Conservation (phyloP, 805 yeast species). For the Nakazawaea ambrosiae region DNA sequence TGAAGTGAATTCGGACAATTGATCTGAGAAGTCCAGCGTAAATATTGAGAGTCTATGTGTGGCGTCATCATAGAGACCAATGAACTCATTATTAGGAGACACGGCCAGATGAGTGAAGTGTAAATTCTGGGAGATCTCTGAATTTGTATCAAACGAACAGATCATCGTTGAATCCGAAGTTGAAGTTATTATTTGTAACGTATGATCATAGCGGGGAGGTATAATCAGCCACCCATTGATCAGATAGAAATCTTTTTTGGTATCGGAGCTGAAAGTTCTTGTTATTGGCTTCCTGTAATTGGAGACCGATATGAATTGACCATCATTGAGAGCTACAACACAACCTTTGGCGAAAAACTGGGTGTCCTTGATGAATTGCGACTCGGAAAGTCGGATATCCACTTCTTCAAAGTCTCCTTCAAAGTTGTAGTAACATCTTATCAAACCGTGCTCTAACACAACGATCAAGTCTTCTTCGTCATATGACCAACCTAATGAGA, state of each 20-base stretch:
- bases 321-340: slow-evolving; percentile 32
- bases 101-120: slow-evolving; percentile 33
- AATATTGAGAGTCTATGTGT: slow-evolving; percentile 45
- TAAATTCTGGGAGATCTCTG: slow-evolving; percentile 14
- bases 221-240: slow-evolving; percentile 10
- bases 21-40: slow-evolving; percentile 37
- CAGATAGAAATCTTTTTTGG: slow-evolving; percentile 11
- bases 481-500: slow-evolving; percentile 44
- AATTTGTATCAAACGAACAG: not conserved
- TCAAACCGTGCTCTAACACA: slow-evolving; percentile 43
- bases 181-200: slow-evolving; percentile 12
- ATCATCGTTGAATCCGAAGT: not conserved
- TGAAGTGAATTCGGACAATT: slow-evolving; percentile 34
- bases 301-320: slow-evolving; percentile 32
- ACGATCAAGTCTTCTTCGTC: slow-evolving; percentile 48
- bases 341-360: slow-evolving; percentile 36
- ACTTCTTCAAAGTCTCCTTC: slow-evolving; percentile 60
- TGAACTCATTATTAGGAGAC: slow-evolving; percentile 51
- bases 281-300: slow-evolving; percentile 28
- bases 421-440: slow-evolving; percentile 56
- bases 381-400: slow-evolving; percentile 28
- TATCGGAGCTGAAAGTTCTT: slow-evolving; percentile 19
- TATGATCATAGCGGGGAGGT: slow-evolving; percentile 15
- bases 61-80: slow-evolving; percentile 36
- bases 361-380: slow-evolving; percentile 25